Percentiles rank a stretch among this genome's conserved stretches.
Conservation (phyloP, 2,329 filamentous ascomycete genomes). For the Fusarium oxysporum region DNA sequence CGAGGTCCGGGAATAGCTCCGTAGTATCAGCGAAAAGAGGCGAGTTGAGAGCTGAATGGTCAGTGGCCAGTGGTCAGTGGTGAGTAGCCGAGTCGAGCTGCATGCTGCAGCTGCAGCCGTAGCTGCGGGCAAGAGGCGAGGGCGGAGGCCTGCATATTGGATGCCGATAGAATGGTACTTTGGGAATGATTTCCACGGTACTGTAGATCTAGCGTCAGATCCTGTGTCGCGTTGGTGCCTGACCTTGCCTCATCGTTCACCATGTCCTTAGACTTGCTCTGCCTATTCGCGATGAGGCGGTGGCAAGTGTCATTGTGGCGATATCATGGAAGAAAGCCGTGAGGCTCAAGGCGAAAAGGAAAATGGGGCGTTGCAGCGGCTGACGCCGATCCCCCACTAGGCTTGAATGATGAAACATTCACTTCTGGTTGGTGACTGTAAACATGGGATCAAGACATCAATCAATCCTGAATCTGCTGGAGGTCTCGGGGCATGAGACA, state of each 20-base stretch:
- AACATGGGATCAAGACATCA: constrained; percentile 15
- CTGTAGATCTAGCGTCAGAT: constrained; percentile 22
- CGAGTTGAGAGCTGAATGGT: constrained; percentile 3
- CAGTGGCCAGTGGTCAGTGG: neutral
- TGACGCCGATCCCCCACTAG: constrained; percentile 38
- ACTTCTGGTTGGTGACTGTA: constrained; percentile 11
- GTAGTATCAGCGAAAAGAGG: constrained; percentile 22
- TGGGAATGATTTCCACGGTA: constrained; percentile 23
- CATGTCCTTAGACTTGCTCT: neutral
- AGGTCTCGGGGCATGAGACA: constrained; percentile 21
- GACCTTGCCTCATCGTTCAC: neutral
- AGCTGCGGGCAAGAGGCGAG: constrained; percentile 34
- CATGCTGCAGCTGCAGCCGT: constrained; percentile 27
- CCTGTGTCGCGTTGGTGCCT: constrained; percentile 31
- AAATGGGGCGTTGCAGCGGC: constrained; percentile 28
- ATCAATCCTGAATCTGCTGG: constrained; percentile 5
- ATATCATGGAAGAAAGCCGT: constrained; percentile 38
- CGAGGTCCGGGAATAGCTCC: constrained; percentile 20
- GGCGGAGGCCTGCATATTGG: constrained; percentile 38
- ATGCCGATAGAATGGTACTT: constrained; percentile 31
- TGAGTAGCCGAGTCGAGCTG: constrained; percentile 18
- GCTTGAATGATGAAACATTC: constrained; percentile 1
- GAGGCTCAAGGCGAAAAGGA: constrained; percentile 21
- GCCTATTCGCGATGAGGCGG: neutral
- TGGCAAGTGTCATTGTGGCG: constrained; percentile 22